Base-by-base conservation (phyloP, 495 filamentous ascomycete genomes). In the Podospora tetraspora region DNA sequence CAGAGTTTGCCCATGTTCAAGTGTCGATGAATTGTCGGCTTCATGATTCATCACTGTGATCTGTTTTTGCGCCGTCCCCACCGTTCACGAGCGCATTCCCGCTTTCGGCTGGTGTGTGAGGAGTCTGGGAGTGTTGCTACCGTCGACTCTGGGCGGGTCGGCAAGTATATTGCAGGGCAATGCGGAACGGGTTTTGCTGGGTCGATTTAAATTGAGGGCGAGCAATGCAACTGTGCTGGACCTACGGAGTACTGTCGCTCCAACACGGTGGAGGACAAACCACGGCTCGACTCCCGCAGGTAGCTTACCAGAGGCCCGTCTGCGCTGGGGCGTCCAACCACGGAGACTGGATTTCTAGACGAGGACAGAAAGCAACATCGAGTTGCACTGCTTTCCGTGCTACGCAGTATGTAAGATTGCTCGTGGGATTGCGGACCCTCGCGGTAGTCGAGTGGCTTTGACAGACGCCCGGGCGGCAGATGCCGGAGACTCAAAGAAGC, bases 151-250 rank as follows among this genome's bases (percentile, higher is more conserved):
- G 30, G 13, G 30, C 65, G 65, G 29, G 61, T 66, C 57, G 65
- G 27, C 24, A 61, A 61, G 57, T 66, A 52, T 66, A 66, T 66
- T 66, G 24, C 19, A 57, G 65, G 57, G 57, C 65, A 60, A 66
- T 66, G 65, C 65, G 61, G 32, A 59, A 23, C 65, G 21, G 65
- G 29, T 52, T 66, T 66, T 30, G 57, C 57, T 60, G 65, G 65
- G 65, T 66, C 65, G 65, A 56, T 61, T 66, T 66, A 66, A 66
- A 37, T 66, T 66, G 57, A 66, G 57, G 57, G 57, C 34, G 24
- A 10, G 30, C 19, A 30, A 25, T 58, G 56, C n/a, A 32, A 65
- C 56, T 65, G 63, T 57, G 52, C 59, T 43, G 30, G 25, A 25
- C 25, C 25, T 25, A n/a, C n/a, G n/a, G n/a, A n/a, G n/a, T n/a